Evolutionary conservation across 805 yeast species (phyloP), one percentile per base, ranked within the genome.

Genomic region (Metschnikowia koreensis): DNA sequence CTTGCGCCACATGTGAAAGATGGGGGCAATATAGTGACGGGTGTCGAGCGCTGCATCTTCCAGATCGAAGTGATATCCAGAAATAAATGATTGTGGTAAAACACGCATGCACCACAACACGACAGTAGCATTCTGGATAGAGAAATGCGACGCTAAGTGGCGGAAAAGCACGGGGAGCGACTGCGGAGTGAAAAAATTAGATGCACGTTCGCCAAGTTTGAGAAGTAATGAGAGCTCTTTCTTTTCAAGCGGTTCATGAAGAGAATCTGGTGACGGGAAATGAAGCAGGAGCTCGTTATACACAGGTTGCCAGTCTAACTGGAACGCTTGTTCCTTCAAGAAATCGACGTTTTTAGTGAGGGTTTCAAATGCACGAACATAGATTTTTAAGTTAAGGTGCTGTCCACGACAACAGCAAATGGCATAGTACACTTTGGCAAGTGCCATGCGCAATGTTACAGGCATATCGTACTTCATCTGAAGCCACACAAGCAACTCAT

Each of bases 391-490:
- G 48, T 84, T 81, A 22, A 85, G 62, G 33, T 76, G 77, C 60
- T 89, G 96, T 7, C 94, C 91, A 39, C 89, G 79, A 1, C 86
- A 81, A 28, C 91, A 69, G 38, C 89, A 77, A 27, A 94, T 74
- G 15, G 87, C 81, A 61, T 83, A 91, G 64, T 82, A 92, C 1
- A 89, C 87, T 50, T 75, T 74, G 0, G 89, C 83, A 40, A 93
- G 74, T 1, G 81, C 71, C 22, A 83, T 75, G 48, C 91, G 78
- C 44, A 84, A 67, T 1, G 74, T 58, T 11, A 89, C 60, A 0
- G 99, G 97, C 71, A 93, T 77, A 47, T 86, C 87, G 60, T 87
- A 83, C 60, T 89, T 88, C 82, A 87, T 84, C 59, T 80, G 81
- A 48, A 90, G 66, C 81, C 97, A 86, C 39, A 86, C 84, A 46